These are phyloP conservation scores for Colletotrichum sp. DNA, from an alignment of 2,329 filamentous ascomycete species.

Conservation along the genomic window DNA sequence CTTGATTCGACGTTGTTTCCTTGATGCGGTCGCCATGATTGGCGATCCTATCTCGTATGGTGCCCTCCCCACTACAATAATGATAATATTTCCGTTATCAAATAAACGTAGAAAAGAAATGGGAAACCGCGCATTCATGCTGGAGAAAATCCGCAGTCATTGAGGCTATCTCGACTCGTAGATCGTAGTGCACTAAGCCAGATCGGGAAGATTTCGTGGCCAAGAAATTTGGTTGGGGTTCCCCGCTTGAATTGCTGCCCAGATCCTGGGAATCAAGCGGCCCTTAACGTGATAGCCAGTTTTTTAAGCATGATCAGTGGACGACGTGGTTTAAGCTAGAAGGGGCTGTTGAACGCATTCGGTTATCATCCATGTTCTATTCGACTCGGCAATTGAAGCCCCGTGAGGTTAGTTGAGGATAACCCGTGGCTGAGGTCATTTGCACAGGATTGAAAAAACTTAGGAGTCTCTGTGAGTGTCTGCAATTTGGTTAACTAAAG, in stretches of 20 bases:
- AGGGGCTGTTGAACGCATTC: too few species aligned
- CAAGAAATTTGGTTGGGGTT: background rate
- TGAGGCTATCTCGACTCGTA: background rate
- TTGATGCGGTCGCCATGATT: background rate
- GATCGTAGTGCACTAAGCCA: background rate
- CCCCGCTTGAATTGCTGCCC: background rate
- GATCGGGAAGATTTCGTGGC: background rate
- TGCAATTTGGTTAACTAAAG: too few species aligned
- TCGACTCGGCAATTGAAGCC: too few species aligned
- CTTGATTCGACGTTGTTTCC: background rate
- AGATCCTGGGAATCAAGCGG: background rate
- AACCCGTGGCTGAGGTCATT: too few species aligned
- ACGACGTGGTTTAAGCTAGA: too few species aligned
- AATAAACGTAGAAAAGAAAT: background rate
- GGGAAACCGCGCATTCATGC: background rate
- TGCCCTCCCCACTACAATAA: background rate
- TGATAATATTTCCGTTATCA: background rate
- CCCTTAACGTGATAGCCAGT: background rate
- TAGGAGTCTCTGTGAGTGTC: background rate
- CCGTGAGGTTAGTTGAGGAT: too few species aligned
- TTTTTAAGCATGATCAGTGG: too few species aligned
- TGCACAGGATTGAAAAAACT: too few species aligned
- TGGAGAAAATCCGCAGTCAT: background rate
- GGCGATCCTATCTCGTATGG: background rate
- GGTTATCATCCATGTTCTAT: too few species aligned